Conservation (phyloP, 495 filamentous ascomycete genomes). For the Oleoguttula mirabilis region DNA sequence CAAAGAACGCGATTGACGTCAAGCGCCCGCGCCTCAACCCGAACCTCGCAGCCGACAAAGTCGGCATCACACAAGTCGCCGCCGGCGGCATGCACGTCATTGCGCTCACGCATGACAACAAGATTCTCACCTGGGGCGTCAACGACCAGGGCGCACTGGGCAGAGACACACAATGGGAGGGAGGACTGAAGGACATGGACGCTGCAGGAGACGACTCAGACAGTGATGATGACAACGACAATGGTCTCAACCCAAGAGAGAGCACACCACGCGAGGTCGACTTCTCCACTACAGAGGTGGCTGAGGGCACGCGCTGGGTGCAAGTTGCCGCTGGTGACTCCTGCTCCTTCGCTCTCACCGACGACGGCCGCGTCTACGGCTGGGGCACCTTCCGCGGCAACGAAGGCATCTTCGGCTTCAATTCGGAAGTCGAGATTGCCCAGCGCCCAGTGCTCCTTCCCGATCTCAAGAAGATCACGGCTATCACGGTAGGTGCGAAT, state of each 20-base stretch:
- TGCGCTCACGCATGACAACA: slow-evolving; percentile 52
- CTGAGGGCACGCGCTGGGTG: slow-evolving; percentile 42
- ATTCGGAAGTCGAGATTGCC: slow-evolving; percentile 29
- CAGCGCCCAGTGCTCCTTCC: slow-evolving; percentile 37
- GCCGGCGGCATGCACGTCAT: slow-evolving; percentile 56
- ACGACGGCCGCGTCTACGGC: slow-evolving; percentile 52
- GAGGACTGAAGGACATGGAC: slow-evolving; percentile 50
- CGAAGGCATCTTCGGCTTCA: slow-evolving; percentile 65
- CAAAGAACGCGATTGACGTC: slow-evolving; percentile 50
- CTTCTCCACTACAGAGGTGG: slow-evolving; percentile 22
- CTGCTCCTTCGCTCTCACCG: slow-evolving; percentile 51
- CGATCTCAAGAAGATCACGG: slow-evolving; percentile 48
- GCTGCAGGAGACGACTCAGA: slow-evolving; percentile 33
- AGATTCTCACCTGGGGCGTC: slow-evolving; percentile 60
- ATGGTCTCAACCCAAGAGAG: slow-evolving; percentile 47
- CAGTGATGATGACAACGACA: slow-evolving; percentile 39
- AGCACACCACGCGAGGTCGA: slow-evolving; percentile 43
- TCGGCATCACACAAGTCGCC: slow-evolving; percentile 52
- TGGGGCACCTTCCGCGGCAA: slow-evolving; percentile 58
- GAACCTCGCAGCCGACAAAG: slow-evolving; percentile 41
- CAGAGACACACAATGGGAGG: slow-evolving; percentile 44
- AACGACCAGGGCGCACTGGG: slow-evolving; percentile 59
- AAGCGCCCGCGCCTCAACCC: slow-evolving; percentile 57
- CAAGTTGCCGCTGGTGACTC: slow-evolving; percentile 52
- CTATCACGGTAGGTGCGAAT: slow-evolving; percentile 52